phyloP scores from a whole-genome alignment of 352 stramenopile genomes.

The Pythium pectinolyticum region DNA sequence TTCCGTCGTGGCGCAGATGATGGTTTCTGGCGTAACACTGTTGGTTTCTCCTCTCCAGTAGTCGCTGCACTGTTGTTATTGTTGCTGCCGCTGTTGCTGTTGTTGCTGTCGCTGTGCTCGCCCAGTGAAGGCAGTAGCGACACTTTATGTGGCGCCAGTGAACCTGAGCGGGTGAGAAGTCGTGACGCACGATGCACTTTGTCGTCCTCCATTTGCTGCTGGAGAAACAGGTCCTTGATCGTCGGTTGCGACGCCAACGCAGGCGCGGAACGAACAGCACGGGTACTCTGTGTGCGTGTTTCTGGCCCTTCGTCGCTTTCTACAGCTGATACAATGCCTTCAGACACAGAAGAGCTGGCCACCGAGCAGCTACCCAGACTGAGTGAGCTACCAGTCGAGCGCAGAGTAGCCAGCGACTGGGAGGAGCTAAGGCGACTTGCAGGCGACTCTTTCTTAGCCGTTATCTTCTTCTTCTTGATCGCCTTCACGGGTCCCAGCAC shows the following conservation, averaged over 20 bases:
- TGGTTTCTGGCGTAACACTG: slow-evolving; percentile 3
- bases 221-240: slow-evolving; percentile 41
- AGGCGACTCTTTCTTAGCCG: slow-evolving; percentile 13
- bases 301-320: too few species aligned
- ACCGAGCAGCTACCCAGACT: not conserved
- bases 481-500: not conserved
- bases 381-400: not conserved
- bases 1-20: slow-evolving; percentile 6
- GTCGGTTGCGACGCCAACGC: slow-evolving; percentile 21
- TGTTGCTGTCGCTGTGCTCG: not conserved
- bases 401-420: slow-evolving; percentile 10
- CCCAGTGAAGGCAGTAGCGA: not conserved
- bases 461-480: slow-evolving; percentile 27
- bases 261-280: slow-evolving; percentile 14
- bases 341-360: not conserved
- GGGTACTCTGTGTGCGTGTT: not conserved
- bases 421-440: not conserved
- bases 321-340: too few species aligned
- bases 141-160: not conserved
- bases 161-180: slow-evolving; percentile 23
- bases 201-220: slow-evolving; percentile 36
- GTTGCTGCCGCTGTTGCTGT: too few species aligned
- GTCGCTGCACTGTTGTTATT: not conserved
- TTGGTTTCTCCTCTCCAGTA: not conserved
- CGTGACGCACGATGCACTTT: slow-evolving; percentile 28